Evolutionary conservation across 208 protist species (phyloP), one percentile per base, ranked within the genome.

Genomic region (Herpetomonas samuelpessoai): DNA sequence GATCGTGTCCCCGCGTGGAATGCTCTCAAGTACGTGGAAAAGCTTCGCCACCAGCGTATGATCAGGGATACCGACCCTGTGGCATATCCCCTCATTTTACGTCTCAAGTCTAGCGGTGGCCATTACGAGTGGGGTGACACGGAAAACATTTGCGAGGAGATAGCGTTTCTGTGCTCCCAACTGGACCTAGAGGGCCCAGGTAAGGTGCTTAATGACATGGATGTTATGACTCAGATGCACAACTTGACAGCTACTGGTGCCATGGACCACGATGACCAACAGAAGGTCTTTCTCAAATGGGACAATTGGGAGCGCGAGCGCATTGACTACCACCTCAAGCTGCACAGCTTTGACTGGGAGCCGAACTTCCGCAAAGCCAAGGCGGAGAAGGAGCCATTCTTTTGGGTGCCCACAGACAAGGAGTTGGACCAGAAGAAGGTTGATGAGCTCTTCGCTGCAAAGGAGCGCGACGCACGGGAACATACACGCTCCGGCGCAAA

Each of bases 151-250:
- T 94, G 90, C 53, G 86, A 96, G 62, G 90, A 96, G 71, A 65
- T 96, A 21, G 69, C 83, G 4, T 96, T 96, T 67, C 52, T 96
- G 26, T 91, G 83, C 60, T 79, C 81, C 16, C 86, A 93, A 65
- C 48, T 93, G 9, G 90, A 96, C 46, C 68, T 94, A 10, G 83
- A 92, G 61, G 90, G 90, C 1, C 77, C 84, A 9, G 84, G 84
- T 4, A 92, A 92, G 69, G 52, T 87, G 48, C 70, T 92, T 21
- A 92, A 96, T 39, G 90, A 96, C 48, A 96, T 96, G 86, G 90
- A 96, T 63, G 68, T 93, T n/a, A 93, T 96, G 90, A 96, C 85
- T 9, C 90, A 96, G 62, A 92, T 96, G 81, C 78, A 91, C 64
- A 96, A 96, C 72, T 78, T 93, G 54, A 88, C 85, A 35, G 38